Percentiles rank a stretch among this genome's conserved stretches.
Evolutionary conservation across 352 stramenopile species (phyloP).

Genomic region (Phytophthora sansomeana): DNA sequence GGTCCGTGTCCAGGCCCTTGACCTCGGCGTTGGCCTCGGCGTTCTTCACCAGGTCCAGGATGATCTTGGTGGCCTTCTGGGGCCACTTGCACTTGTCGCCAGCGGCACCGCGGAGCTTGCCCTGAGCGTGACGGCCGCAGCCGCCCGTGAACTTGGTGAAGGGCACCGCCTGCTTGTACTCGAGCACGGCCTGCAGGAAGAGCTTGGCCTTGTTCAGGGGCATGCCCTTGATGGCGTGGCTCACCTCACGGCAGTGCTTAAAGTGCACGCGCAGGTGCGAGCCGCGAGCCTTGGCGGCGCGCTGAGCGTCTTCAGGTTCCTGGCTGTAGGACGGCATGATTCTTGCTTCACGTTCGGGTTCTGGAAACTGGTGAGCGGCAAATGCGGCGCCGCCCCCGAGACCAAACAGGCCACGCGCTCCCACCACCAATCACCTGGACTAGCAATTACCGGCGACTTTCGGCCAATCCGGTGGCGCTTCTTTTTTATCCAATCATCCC

Average conservation of each 20-base stretch:
- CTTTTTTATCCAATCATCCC: background rate
- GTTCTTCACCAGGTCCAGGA: conserved; percentile 99
- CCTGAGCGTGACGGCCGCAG: conserved; percentile 97
- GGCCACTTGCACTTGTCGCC: conserved; percentile 99
- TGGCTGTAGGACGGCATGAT: conserved; percentile 91
- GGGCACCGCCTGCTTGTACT: conserved; percentile 98
- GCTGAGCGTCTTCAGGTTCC: conserved; percentile 91
- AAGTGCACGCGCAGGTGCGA: conserved; percentile 99
- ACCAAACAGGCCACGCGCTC: conserved; percentile 40
- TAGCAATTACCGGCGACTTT: conserved; percentile 27
- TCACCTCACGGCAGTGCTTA: conserved; percentile 99
- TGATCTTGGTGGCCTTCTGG: conserved; percentile 98
- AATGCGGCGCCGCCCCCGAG: conserved; percentile 20
- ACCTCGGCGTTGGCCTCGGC: conserved; percentile 98
- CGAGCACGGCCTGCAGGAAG: conserved; percentile 97
- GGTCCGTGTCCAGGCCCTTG: conserved; percentile 97
- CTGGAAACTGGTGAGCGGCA: conserved; percentile 62
- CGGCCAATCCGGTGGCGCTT: conserved; percentile 9
- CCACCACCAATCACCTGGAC: conserved; percentile 68
- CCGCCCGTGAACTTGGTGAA: conserved; percentile 99
- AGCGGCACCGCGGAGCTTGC: conserved; percentile 95
- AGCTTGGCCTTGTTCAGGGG: conserved; percentile 95
- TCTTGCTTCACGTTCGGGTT: conserved; percentile 86
- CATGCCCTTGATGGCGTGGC: conserved; percentile 98
- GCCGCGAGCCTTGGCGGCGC: conserved; percentile 94